A percentile compares a stretch with the other conserved stretches of the same genome.
These are phyloP conservation scores for Fusarium penzigii DNA, from an alignment of 2,329 filamentous ascomycete species.

Conservation along the genomic window DNA sequence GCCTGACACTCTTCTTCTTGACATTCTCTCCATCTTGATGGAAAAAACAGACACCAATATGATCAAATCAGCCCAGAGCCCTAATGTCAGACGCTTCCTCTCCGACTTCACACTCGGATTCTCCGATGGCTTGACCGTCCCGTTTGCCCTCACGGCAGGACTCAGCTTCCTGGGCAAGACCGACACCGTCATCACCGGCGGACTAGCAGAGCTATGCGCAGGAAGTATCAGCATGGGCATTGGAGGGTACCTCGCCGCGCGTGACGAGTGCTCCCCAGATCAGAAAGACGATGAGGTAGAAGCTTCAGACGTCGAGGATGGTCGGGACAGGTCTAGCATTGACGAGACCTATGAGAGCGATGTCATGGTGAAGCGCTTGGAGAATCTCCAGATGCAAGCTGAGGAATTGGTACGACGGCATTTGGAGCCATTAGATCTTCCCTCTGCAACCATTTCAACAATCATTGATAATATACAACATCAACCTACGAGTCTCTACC, in stretches of 20 bases:
- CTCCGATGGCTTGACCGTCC: constrained; percentile 73
- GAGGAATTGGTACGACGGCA: constrained; percentile 34
- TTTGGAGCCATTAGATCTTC: constrained; percentile 34
- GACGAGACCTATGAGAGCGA: constrained; percentile 17
- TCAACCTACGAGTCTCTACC: constrained; percentile 34
- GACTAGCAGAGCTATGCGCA: constrained; percentile 69
- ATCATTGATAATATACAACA: constrained; percentile 29
- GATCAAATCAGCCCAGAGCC: constrained; percentile 28
- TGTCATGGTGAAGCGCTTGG: background rate
- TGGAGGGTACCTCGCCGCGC: constrained; percentile 66
- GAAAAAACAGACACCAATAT: background rate
- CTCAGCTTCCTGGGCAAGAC: constrained; percentile 62
- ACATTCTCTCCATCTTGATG: too few relatives aligned
- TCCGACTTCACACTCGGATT: constrained; percentile 72
- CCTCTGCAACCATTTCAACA: constrained; percentile 16
- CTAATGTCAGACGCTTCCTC: constrained; percentile 44
- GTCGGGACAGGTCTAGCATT: constrained; percentile 27
- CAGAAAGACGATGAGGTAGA: background rate
- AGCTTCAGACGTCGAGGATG: constrained; percentile 22
- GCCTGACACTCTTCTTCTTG: background rate
- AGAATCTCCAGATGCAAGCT: constrained; percentile 4
- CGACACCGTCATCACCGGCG: constrained; percentile 66
- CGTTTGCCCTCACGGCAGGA: constrained; percentile 73
- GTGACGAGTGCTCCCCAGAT: constrained; percentile 30
- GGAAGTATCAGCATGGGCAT: constrained; percentile 75